Evolutionary conservation across 176 grass and related monocot species (phyloP).

Genomic region (Ensete glaucum): DNA sequence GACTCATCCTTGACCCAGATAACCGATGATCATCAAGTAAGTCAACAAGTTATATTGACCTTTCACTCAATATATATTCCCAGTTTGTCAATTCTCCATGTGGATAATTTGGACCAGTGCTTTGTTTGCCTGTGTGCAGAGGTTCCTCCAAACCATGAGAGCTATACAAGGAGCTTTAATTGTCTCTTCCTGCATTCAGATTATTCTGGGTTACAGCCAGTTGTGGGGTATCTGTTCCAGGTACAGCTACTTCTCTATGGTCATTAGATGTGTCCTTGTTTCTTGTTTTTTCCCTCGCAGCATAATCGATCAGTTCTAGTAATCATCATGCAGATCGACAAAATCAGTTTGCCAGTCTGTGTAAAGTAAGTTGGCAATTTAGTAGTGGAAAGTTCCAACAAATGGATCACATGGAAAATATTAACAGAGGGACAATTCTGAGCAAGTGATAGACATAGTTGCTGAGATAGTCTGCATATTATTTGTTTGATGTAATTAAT

Average conservation of each 20-base stretch:
- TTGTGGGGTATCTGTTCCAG: slow-evolving; percentile 98
- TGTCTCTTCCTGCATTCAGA: slow-evolving; percentile 96
- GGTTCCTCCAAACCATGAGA: slow-evolving; percentile 92
- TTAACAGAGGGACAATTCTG: too few relatives aligned
- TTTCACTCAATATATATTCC: neutral
- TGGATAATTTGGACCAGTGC: neutral
- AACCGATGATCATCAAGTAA: slow-evolving; percentile 59
- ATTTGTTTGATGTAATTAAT: slow-evolving; percentile 7
- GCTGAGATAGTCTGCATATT: neutral
- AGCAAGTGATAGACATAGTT: too few relatives aligned
- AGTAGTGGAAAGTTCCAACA: neutral
- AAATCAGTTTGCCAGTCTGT: too few relatives aligned
- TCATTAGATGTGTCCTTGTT: slow-evolving; percentile 1
- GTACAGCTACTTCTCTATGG: slow-evolving; percentile 24
- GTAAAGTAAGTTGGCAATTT: neutral
- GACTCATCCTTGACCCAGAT: slow-evolving; percentile 49
- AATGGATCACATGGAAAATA: neutral
- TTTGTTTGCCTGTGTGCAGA: slow-evolving; percentile 35
- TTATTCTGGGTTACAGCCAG: slow-evolving; percentile 98
- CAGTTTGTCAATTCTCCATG: neutral
- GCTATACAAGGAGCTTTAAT: slow-evolving; percentile 88
- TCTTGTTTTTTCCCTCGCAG: neutral
- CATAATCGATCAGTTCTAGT: neutral
- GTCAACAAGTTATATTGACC: neutral
- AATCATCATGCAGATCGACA: neutral